Base-by-base conservation (phyloP, 371 early-diverging fungal species). In the Capillidium rhysosporum region DNA sequence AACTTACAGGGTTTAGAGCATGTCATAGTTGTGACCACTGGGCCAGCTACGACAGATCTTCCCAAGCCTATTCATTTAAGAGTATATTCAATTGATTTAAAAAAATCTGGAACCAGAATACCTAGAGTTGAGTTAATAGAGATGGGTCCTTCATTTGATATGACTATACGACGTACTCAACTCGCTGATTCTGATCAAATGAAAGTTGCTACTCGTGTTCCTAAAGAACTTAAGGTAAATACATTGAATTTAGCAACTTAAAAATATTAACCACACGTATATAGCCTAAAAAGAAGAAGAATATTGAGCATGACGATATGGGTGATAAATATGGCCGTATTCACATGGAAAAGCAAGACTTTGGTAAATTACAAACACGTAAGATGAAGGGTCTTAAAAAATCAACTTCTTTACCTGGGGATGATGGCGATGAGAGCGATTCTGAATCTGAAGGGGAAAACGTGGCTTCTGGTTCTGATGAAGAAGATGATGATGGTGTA, bases 311-410 rank as follows among this genome's bases (percentile, higher is more conserved):
- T 52, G 86, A 92, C 63, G 86, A 77, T 10, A 72, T 92, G 68
- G 94, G 93, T 49, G 90, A 95, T 65, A 83, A 80, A 64, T 71
- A 82, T 47, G 98, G 95, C 20, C 79, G 90, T 54, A 71, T 97
- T 46, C 94, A 94, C 69, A 68, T 96, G 72, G 84, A 84, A 55
- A 75, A 79, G 60, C 97, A 96, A 67, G 83, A 93, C 49, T 70
- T 97, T 49, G 57, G 69, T 58, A 83, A 86, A 76, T 70, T 96
- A 59, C 96, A 97, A 66, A 92, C 92, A 0, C 75, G 98, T 62
- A 97, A 97, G 79, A 90, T 97, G 88, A 92, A 93, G 80, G 98
- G 89, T 57, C 69, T 97, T 62, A 92, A 91, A 72, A 41, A 47
- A n/a, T 25, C 24, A 3, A 25, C 20, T 9, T n/a, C 39, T 2